A percentile compares a stretch with the other conserved stretches of the same genome.
These are phyloP conservation scores for Magnusiomyces ingens DNA, from an alignment of 1,139 yeast species.

Conservation along the genomic window DNA sequence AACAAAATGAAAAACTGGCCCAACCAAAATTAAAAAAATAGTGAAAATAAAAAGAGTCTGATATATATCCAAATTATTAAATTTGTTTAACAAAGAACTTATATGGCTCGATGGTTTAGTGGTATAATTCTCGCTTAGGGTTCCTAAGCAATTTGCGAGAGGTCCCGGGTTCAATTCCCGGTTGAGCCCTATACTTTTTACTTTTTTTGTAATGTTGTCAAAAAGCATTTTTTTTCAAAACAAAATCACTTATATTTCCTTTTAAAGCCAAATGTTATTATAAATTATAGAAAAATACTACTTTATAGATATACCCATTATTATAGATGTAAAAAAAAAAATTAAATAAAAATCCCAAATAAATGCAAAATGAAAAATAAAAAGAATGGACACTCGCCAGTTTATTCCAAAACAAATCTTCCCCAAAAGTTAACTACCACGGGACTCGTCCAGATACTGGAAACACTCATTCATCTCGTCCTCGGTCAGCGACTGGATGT, in stretches of 20 bases:
- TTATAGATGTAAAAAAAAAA: neutral
- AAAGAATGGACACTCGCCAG: slow-evolving; percentile 6
- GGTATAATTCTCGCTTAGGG: neutral
- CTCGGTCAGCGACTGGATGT: slow-evolving; percentile 67
- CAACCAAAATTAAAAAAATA: no score
- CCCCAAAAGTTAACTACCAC: neutral
- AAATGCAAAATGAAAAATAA: slow-evolving; percentile 4
- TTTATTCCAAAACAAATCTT: neutral
- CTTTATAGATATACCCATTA: neutral
- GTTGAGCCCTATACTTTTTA: slow-evolving; percentile 15
- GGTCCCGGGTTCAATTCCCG: slow-evolving; percentile 23
- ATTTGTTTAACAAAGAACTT: no score
- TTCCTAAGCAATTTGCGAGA: slow-evolving; percentile 9
- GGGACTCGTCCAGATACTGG: slow-evolving; percentile 12
- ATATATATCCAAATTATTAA: no score
- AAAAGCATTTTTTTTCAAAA: neutral
- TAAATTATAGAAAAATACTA: neutral
- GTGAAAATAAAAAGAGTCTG: no score
- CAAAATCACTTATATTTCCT: neutral
- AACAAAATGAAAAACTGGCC: no score
- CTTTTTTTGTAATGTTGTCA: neutral
- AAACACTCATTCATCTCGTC: slow-evolving; percentile 58
- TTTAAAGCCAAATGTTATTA: neutral
- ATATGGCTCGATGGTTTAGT: slow-evolving; percentile 6
- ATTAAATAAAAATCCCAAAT: neutral